Evolutionary conservation across 805 yeast genomes (phyloP), one percentile per base, ranked within the genome.

Genomic region (Pichia sporocuriosa): DNA sequence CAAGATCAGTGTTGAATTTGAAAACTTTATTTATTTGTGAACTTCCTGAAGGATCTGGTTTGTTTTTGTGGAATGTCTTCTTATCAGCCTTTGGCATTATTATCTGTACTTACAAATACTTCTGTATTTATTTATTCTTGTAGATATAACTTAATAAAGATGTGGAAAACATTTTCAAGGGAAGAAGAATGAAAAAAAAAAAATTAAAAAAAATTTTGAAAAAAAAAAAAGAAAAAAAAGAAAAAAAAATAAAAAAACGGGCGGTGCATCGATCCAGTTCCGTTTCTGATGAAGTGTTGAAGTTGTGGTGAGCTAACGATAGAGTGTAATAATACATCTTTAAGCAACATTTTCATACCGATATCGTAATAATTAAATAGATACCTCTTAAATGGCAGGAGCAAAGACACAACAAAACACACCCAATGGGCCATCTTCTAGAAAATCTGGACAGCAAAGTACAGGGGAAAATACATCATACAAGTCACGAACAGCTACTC

Each of bases 1-100:
- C 98, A 42, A 93, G 71, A 57, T 86, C 93, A 13, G 97, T 93
- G 65, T 93, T 93, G 77, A 93, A 89, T 59, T 93, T 93, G 76
- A 93, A 93, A 28, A 93, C 96, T 2, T 86, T 78, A 58, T 79
- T 79, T 61, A 81, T 65, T 58, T 79, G 85, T 49, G 78, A 79
- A 7, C 81, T 73, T 11, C 79, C 86, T n/a, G 76, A 71, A 10
- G 73, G 72, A 29, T 71, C 75, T 1, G 75, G 62, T 15, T 76
- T 70, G 11, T 22, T 37, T 25, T 71, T 65, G 19, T 68, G 62
- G 51, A 78, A 80, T 63, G 73, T 79, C 67, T 80, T 81, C 57
- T 72, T 80, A 8, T 73, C 74, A 15, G 79, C 82, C 55, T 76
- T 79, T 23, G 76, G 80, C 87, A 77, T 80, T 31, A 12, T 36